Percentiles rank a stretch among this genome's conserved stretches.
phyloP scores from a whole-genome alignment of 345 rosid species.

The Aquilaria yunnanensis region DNA sequence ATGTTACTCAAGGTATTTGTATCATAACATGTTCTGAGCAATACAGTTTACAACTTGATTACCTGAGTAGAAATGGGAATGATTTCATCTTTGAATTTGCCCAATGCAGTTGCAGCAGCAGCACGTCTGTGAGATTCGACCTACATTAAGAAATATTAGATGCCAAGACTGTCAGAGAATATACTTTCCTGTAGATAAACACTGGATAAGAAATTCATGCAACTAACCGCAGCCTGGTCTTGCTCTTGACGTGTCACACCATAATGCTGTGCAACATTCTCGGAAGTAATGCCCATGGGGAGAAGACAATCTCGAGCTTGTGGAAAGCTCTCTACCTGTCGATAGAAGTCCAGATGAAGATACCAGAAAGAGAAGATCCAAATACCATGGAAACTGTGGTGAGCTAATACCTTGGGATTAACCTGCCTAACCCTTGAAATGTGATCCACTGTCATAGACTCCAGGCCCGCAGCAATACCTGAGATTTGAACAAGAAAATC shows the following conservation, averaged over 20 bases:
- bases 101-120: constrained; percentile 76
- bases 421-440: constrained; percentile 15
- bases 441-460: constrained; percentile 62
- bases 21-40: not conserved
- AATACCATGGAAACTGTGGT: not conserved
- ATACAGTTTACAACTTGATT: constrained; percentile 3
- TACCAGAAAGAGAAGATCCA: not conserved
- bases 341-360: constrained; percentile 9
- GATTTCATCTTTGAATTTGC: constrained; percentile 90
- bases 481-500: constrained; percentile 16
- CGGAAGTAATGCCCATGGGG: constrained; percentile 96
- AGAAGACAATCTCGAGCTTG: constrained; percentile 91
- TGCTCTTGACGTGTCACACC: constrained; percentile 86
- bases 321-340: constrained; percentile 50
- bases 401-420: constrained; percentile 61
- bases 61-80: constrained; percentile 85
- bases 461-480: constrained; percentile 95
- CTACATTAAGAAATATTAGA: constrained; percentile 31
- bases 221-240: constrained; percentile 82
- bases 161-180: constrained; percentile 6
- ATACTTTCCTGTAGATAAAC: constrained; percentile 5
- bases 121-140: constrained; percentile 94
- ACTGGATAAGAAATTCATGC: not conserved
- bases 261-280: constrained; percentile 80
- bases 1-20: constrained; percentile 8